A percentile compares a stretch with the other conserved stretches of the same genome.
Evolutionary conservation across 768 basidiomycete genomes (phyloP).

Genomic region (Punctularia strigosozonata): DNA sequence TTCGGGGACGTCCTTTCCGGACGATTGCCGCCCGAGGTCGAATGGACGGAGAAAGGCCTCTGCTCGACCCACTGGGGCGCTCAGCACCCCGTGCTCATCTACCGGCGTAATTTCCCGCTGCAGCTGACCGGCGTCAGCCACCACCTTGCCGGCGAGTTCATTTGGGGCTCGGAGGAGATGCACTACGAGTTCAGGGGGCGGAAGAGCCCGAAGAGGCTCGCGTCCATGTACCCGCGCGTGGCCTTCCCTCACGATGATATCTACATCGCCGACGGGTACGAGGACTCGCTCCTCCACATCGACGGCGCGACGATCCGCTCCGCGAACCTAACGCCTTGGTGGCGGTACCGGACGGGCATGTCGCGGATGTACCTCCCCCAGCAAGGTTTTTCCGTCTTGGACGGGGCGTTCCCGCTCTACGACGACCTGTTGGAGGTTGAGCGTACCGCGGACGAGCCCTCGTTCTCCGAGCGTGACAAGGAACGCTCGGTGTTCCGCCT

Average conservation of each 20-base stretch:
- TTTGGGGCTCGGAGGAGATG: no score
- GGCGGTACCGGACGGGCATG: neutral
- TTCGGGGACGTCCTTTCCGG: neutral
- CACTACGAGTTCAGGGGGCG: no score
- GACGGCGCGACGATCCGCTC: neutral
- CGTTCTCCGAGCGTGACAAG: neutral
- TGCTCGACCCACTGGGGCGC: neutral
- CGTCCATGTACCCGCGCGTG: neutral
- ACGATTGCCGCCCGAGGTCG: neutral
- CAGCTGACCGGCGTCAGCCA: neutral
- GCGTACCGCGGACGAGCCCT: neutral
- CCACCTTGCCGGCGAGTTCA: neutral
- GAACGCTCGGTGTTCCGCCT: constrained; percentile 1
- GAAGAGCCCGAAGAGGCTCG: no score
- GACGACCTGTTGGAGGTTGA: neutral
- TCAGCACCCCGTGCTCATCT: neutral
- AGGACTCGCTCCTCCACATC: neutral
- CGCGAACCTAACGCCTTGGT: neutral
- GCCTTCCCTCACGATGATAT: neutral
- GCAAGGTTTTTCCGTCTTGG: neutral
- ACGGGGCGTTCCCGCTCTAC: neutral
- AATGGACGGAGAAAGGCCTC: neutral
- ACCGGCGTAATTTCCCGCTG: neutral
- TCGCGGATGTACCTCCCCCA: neutral
- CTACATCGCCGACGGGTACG: neutral